Evolutionary conservation across 2,329 filamentous ascomycete species (phyloP), one percentile per base, ranked within the genome.

Genomic region (Thelonectria rubi): DNA sequence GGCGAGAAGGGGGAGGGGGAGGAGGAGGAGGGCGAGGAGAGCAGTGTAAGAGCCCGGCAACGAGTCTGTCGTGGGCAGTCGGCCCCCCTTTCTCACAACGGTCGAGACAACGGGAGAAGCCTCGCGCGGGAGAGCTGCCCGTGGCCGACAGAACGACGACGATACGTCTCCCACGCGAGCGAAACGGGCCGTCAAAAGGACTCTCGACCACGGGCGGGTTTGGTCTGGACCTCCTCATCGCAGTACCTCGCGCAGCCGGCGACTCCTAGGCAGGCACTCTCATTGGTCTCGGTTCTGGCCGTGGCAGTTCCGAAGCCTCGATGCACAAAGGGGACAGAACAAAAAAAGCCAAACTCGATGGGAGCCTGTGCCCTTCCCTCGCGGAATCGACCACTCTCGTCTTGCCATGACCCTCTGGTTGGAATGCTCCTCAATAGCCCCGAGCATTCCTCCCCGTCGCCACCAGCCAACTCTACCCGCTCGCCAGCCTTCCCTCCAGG

Each of bases 351-450:
- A 55, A 50, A 34, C 39, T 7, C n/a, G 34, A 53, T n/a, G 20
- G 46, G 56, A 43, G 34, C 43, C 43, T 54, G 20, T 43, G 37
- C 15, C 34, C 17, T 51, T 32, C 46, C 34, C 55, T 45, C 43
- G 6, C n/a, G n/a, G 26, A 42, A 37, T 53, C 48, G 8, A 18
- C 32, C 24, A 30, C 21, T 48, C 26, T 42, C 57, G 37, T 46
- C 55, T 46, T 46, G 55, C 50, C 43, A 17, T 24, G 26, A 45
- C 24, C 47, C 30, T 7, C 58, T 34, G 63, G 40, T 66, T 73
- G 71, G 71, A 73, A 73, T 73, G 71, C 70, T 69, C 63, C 54
- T 62, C 65, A 68, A 69, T 67, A 65, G 69, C 61, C 68, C 64
- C 65, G 60, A 63, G 58, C 71, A 73, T 73, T 73, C 71, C 71